These are phyloP conservation scores for Coemansia sp. DNA, from an alignment of 192 early-diverging fungal genomes.

Conservation along the genomic window DNA sequence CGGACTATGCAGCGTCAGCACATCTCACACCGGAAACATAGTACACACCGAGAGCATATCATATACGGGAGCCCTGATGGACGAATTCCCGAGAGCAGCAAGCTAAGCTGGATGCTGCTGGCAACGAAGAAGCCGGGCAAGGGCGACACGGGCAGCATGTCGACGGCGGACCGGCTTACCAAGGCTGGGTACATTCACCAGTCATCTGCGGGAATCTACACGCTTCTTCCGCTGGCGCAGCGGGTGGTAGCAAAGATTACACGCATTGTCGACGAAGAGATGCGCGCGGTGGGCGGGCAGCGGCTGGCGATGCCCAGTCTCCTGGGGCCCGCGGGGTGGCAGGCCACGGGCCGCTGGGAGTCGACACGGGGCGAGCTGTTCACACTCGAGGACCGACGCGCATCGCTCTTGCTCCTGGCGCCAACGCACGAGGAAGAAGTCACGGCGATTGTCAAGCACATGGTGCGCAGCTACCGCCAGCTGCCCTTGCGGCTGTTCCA, in stretches of 20 bases:
- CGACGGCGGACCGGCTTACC: slow-evolving; percentile 29
- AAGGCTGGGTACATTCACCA: slow-evolving; percentile 60
- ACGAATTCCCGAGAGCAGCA: slow-evolving; percentile 22
- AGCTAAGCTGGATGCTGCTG: slow-evolving; percentile 47
- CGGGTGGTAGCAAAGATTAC: slow-evolving; percentile 75
- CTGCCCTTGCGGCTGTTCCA: slow-evolving; percentile 87
- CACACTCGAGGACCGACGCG: slow-evolving; percentile 75
- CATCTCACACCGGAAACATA: too few species aligned
- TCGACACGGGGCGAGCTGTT: slow-evolving; percentile 68
- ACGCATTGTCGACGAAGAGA: slow-evolving; percentile 76
- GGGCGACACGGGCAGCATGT: background rate
- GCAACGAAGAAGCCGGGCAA: slow-evolving; percentile 37
- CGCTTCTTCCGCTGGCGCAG: slow-evolving; percentile 78
- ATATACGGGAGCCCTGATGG: too few species aligned
- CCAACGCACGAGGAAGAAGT: slow-evolving; percentile 96
- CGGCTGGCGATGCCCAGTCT: slow-evolving; percentile 71
- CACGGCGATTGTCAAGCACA: slow-evolving; percentile 66
- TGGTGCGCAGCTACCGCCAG: slow-evolving; percentile 67
- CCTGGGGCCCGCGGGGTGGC: slow-evolving; percentile 70
- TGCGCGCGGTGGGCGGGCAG: slow-evolving; percentile 71
- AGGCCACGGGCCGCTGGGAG: slow-evolving; percentile 76
- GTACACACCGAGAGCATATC: too few species aligned
- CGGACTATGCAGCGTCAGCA: too few species aligned
- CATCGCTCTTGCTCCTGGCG: slow-evolving; percentile 63
- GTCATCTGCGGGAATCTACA: slow-evolving; percentile 83